Conservation (phyloP, 768 basidiomycete genomes). For the Lentinula raphanica region DNA sequence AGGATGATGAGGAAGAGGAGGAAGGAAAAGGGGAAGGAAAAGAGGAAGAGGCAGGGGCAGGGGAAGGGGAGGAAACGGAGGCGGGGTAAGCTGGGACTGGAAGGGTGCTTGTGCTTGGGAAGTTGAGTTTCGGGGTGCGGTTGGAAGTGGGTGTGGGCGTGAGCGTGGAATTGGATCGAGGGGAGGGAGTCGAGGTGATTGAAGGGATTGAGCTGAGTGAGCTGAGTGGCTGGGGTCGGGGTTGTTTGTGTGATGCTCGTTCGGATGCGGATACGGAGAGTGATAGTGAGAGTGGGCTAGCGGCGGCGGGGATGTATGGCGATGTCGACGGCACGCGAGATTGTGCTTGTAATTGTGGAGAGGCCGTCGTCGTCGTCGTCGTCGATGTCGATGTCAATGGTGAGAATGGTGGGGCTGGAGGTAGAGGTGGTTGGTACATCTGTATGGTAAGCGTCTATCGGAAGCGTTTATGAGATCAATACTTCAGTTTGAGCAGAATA, state of each 20-base stretch:
- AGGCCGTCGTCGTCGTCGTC: too few relatives aligned
- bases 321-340: background rate
- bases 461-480: too few relatives aligned
- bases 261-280: background rate
- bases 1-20: too few relatives aligned
- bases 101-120: background rate
- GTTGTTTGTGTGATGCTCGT: background rate
- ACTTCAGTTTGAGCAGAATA: too few relatives aligned
- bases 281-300: background rate
- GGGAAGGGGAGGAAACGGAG: background rate
- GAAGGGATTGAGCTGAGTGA: too few relatives aligned
- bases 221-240: background rate
- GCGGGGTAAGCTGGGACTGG: slow-evolving; percentile 3
- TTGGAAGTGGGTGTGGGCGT: background rate
- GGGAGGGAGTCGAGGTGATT: background rate
- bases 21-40: too few relatives aligned
- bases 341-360: too few relatives aligned
- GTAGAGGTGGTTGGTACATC: too few relatives aligned
- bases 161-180: background rate
- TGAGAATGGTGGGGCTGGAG: too few relatives aligned
- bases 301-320: background rate
- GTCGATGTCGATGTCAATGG: too few relatives aligned
- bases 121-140: too few relatives aligned
- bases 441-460: too few relatives aligned
- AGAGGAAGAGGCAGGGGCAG: slow-evolving; percentile 10